phyloP scores from a whole-genome alignment of 768 basidiomycete genomes.

The Termitomyces sp. region DNA sequence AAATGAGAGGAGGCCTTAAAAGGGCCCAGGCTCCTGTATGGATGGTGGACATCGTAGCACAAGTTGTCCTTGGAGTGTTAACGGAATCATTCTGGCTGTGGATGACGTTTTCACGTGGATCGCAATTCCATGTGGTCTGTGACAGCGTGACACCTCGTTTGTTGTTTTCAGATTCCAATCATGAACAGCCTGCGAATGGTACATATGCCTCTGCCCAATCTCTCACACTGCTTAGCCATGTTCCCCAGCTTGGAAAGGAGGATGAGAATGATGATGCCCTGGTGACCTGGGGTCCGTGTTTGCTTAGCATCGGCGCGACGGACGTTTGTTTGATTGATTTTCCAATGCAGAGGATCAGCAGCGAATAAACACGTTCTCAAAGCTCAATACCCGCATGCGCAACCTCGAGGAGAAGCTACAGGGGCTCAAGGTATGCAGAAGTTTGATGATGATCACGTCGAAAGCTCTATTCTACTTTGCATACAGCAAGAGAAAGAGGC shows the following conservation, averaged over 20 bases:
- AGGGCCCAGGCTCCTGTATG: conserved; percentile 10
- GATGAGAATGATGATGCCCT: conserved; percentile 76
- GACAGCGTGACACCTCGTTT: conserved; percentile 1
- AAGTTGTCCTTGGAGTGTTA: background rate
- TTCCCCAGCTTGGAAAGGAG: conserved; percentile 58
- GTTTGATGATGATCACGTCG: background rate
- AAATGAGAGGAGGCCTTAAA: conserved; percentile 11
- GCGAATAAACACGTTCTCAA: conserved; percentile 87
- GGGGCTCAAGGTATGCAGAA: conserved; percentile 56
- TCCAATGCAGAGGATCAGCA: conserved; percentile 71
- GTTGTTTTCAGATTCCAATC: background rate
- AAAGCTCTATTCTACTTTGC: conserved; percentile 1
- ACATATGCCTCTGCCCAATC: conserved; percentile 14
- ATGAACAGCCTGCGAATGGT: conserved; percentile 58
- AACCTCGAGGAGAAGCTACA: conserved; percentile 69
- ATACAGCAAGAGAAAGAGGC: conserved; percentile 94
- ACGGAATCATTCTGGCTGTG: background rate
- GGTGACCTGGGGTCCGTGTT: conserved; percentile 74
- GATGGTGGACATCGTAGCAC: conserved; percentile 10
- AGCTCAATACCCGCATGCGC: conserved; percentile 76
- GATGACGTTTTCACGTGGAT: conserved; percentile 13
- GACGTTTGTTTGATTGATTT: background rate
- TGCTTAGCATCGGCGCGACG: background rate
- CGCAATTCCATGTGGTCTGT: conserved; percentile 2
- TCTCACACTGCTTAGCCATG: background rate